Evolutionary conservation across 2,329 filamentous ascomycete genomes (phyloP), one percentile per base, ranked within the genome.

Genomic region (Alternaria angustiovoidea): DNA sequence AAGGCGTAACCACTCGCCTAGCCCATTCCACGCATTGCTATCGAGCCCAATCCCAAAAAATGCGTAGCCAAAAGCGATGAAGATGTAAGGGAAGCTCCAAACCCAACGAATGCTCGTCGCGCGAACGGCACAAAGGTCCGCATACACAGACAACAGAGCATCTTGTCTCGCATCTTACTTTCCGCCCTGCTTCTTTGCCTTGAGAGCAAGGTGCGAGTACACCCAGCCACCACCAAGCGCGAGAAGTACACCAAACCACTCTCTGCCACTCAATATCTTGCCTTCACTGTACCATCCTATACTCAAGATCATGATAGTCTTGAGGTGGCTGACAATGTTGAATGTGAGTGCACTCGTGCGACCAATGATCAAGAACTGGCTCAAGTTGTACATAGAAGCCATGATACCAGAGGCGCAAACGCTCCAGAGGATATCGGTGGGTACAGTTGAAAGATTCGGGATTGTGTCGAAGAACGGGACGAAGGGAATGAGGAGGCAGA

Each of bases 201-300:
- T 76, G 58, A 78, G 65, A 16, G 75, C 73, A 49, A 79, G 64
- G 63, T 82, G 80, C 38, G 79, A 81, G 72, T 83, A 83, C 20
- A 81, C 73, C 68, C 80, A 81, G 38, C 80, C 81, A 28, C 81
- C 81, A 12, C 81, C 78, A 7, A 83, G 68, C 32, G 81, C 81
- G 28, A 82, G 65, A n/a, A 79, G 54, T 11, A 83, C 81, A 57
- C 81, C 81, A n/a, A 79, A 67, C 58, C 75, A 72, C 61, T 83
- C 81, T 43, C 74, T 72, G 11, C 71, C 54, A 44, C 74, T 80
- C 30, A 82, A 69, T 11, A 77, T 67, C 62, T 80, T 79, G 55
- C 79, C 79, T 64, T 82, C 80, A 67, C 76, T 81, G 57, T 81
- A 76, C 80, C 80, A 83, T 11, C 81, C 81, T 63, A 81, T 80